Base-by-base conservation (phyloP, 1,284 basidiomycete genomes). In the Ustilago shanxiensis region DNA sequence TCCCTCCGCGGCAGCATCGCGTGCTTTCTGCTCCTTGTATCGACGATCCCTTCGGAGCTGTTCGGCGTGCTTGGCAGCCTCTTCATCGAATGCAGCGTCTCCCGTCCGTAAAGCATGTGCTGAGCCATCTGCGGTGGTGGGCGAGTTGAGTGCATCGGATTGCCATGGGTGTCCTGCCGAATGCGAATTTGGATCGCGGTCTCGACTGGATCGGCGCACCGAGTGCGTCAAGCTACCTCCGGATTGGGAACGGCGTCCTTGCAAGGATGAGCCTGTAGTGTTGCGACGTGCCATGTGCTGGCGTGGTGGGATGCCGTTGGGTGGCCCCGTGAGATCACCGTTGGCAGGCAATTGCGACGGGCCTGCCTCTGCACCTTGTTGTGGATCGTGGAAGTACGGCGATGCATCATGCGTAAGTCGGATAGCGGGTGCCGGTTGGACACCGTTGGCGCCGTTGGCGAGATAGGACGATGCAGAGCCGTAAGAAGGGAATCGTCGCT, bases 41-140 rank as follows among this genome's bases (percentile, higher is more conserved):
- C 80, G 72, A 20, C 81, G 77, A 22, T 79, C 76, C 11, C 81
- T 72, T 16, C 82, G 77, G 50, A 83, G 69, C 63, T 77, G 71
- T 31, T 85, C 79, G 4, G 78, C 82, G 39, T 83, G 79, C 58
- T 82, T 83, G 61, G 80, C 82, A 20, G 82, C 79, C 35, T 84
- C 82, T 51, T 85, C 79, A 59, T 85, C 84, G 41, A 85, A 83
- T 9, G 81, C 79, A 24, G 81, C 77, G 47, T 82, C 82, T 11
- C 79, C 80, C 1, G 80, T 82, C 26, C 79, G 77, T 16, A 83
- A 74, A 16, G 79, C 71, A 35, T 73, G 75, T 1, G 60, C 57
- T 13, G 67, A 28, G 24, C 60, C 53, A 10, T 75, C 64, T 29
- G 66, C 69, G 1, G 55, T 52, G 20, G 69, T 67, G 14, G 70